A percentile compares a stretch with the other conserved stretches of the same genome.
Conservation (phyloP, 2,329 filamentous ascomycete species). For the Arthrinium puccinioides region DNA sequence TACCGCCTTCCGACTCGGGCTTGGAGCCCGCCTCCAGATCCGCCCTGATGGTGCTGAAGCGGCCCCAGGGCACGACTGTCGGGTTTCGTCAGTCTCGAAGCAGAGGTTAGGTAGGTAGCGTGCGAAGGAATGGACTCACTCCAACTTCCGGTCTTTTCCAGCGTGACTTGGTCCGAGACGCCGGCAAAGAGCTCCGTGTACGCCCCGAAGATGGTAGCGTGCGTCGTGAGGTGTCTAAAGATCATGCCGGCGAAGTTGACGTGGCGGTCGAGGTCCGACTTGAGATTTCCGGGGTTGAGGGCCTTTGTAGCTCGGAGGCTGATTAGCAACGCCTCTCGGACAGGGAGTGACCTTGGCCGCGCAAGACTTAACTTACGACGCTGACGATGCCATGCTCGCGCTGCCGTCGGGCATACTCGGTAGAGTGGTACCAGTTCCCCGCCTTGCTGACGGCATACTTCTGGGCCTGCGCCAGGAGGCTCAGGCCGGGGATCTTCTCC, state of each 20-base stretch:
- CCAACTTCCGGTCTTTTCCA: slow-evolving; percentile 22
- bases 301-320: too few relatives aligned
- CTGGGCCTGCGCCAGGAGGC: slow-evolving; percentile 10
- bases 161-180: slow-evolving; percentile 25
- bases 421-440: slow-evolving; percentile 20
- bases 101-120: background rate
- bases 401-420: slow-evolving; percentile 18
- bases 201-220: slow-evolving; percentile 23
- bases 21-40: slow-evolving; percentile 25
- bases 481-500: background rate
- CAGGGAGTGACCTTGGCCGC: too few relatives aligned
- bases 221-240: slow-evolving; percentile 4
- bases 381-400: slow-evolving; percentile 14
- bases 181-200: slow-evolving; percentile 36
- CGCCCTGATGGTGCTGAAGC: slow-evolving; percentile 20
- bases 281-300: slow-evolving; percentile 20
- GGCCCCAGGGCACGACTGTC: slow-evolving; percentile 40
- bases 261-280: slow-evolving; percentile 18
- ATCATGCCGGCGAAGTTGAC: slow-evolving; percentile 7
- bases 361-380: slow-evolving; percentile 5
- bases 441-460: slow-evolving; percentile 22
- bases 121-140: slow-evolving; percentile 11
- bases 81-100: background rate
- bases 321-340: too few relatives aligned
- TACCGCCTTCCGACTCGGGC: slow-evolving; percentile 26